These are phyloP conservation scores for Trichophyton simii DNA, from an alignment of 2,329 filamentous ascomycete species.

Conservation along the genomic window DNA sequence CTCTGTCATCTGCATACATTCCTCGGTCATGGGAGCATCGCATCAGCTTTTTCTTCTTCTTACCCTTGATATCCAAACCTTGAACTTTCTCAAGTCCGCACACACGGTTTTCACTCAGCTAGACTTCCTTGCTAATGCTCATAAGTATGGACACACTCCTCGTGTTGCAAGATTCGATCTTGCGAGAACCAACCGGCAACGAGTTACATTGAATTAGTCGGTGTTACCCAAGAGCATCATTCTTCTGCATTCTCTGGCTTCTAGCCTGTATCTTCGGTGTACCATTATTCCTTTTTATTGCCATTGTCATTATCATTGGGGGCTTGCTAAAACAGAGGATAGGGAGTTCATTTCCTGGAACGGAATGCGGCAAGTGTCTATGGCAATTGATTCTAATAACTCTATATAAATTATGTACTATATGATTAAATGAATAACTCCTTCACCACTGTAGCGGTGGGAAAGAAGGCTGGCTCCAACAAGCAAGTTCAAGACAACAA, in stretches of 20 bases:
- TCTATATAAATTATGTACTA: not conserved
- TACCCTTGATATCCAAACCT: not conserved
- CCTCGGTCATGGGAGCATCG: not conserved
- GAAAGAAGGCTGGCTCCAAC: not conserved
- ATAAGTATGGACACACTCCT: not conserved
- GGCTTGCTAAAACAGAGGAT: too few relatives aligned
- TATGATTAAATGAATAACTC: slow-evolving; percentile 1
- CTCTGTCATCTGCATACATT: not conserved
- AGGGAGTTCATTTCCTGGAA: not conserved
- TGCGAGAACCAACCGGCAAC: not conserved
- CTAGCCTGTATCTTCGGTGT: not conserved
- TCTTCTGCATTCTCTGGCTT: not conserved
- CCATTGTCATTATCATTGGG: not conserved
- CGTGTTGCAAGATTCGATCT: not conserved
- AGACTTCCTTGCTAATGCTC: not conserved
- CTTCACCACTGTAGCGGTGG: not conserved
- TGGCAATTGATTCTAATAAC: not conserved
- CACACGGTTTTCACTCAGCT: not conserved
- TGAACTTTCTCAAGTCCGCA: not conserved
- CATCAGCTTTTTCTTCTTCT: not conserved
- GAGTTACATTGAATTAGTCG: not conserved
- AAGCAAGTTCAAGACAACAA: slow-evolving; percentile 3
- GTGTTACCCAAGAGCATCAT: not conserved
- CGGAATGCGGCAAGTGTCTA: not conserved
- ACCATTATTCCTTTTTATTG: not conserved